These are phyloP conservation scores for Bolboschoenoplectus hybrid DNA, from an alignment of 202 grass and related monocot species.

Conservation along the genomic window DNA sequence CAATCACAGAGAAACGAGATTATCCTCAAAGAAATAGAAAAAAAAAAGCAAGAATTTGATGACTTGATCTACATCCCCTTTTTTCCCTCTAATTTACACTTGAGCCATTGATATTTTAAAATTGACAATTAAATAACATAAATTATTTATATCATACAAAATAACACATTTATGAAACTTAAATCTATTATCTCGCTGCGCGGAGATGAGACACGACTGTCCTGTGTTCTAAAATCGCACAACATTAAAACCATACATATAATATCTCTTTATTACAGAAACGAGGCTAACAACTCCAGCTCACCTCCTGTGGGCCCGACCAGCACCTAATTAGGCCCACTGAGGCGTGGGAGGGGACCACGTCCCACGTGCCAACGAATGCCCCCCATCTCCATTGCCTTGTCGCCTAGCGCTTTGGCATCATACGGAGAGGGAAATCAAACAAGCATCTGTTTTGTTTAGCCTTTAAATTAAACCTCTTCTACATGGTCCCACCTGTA, in stretches of 20 bases:
- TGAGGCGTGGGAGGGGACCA: slow-evolving; percentile 32
- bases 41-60: too few relatives aligned
- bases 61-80: too few relatives aligned
- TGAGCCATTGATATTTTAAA: too few relatives aligned
- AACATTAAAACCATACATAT: neutral
- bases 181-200: too few relatives aligned
- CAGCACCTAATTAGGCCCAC: slow-evolving; percentile 29
- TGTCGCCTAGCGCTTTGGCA: slow-evolving; percentile 25
- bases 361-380: slow-evolving; percentile 30
- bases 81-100: too few relatives aligned
- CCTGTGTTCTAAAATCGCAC: neutral
- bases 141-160: too few relatives aligned
- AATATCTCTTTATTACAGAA: too few relatives aligned
- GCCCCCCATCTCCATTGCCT: neutral
- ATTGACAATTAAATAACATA: too few relatives aligned
- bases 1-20: too few relatives aligned
- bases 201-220: too few relatives aligned
- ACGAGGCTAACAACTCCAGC: neutral
- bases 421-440: neutral
- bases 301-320: neutral
- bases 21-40: too few relatives aligned
- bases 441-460: neutral
- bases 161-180: too few relatives aligned
- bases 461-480: neutral
- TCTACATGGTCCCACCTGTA: neutral